Evolutionary conservation across 139 green algal genomes (phyloP).

Genomic region (Ettlia oleoabundans): DNA sequence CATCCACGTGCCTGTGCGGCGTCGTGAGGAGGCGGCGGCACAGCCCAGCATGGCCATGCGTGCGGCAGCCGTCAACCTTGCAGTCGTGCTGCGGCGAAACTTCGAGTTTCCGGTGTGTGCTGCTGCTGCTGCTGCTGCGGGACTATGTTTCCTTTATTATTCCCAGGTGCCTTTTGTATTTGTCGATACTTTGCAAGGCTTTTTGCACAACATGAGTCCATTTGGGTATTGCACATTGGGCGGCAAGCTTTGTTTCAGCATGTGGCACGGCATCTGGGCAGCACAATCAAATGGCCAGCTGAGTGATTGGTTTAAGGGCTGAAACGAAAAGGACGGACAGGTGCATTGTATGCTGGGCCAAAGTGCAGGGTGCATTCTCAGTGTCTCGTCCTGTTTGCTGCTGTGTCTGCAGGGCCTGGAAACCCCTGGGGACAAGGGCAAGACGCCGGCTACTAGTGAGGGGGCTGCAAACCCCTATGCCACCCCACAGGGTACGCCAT

Average conservation of each 20-base stretch:
- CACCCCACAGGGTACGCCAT: not conserved
- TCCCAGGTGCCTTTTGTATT: too few relatives aligned
- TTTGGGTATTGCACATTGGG: too few relatives aligned
- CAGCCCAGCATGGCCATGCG: slow-evolving; percentile 62
- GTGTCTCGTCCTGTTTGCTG: not conserved
- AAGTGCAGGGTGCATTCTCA: not conserved
- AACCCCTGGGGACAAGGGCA: slow-evolving; percentile 17
- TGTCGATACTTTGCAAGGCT: too few relatives aligned
- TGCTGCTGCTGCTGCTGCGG: not conserved
- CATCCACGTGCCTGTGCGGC: slow-evolving; percentile 73
- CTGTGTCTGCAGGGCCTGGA: slow-evolving; percentile 6
- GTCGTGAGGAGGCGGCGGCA: slow-evolving; percentile 58
- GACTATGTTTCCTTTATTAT: too few relatives aligned
- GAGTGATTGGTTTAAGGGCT: too few relatives aligned
- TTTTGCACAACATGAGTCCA: too few relatives aligned
- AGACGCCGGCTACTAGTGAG: not conserved
- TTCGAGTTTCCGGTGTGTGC: slow-evolving; percentile 48
- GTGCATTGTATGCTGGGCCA: too few relatives aligned
- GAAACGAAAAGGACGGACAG: too few relatives aligned
- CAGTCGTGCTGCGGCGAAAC: slow-evolving; percentile 69
- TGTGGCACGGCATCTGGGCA: too few relatives aligned
- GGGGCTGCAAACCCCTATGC: not conserved
- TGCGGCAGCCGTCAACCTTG: slow-evolving; percentile 68
- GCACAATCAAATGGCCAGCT: too few relatives aligned
- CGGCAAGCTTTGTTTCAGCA: too few relatives aligned